These are phyloP conservation scores for Fusarium oligoseptatum DNA, from an alignment of 2,329 filamentous ascomycete species.

Conservation along the genomic window DNA sequence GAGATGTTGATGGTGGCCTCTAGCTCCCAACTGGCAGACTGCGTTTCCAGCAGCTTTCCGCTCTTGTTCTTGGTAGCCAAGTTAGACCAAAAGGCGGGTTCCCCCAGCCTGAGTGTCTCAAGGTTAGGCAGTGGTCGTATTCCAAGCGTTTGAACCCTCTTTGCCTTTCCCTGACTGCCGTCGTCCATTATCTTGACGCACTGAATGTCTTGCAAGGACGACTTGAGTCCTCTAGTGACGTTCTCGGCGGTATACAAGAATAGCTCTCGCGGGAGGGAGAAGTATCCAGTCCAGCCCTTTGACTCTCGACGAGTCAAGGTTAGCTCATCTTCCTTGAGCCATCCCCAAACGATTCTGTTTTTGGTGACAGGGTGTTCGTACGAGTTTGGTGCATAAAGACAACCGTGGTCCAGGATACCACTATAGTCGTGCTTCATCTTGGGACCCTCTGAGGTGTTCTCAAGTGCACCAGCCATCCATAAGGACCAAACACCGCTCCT, in stretches of 20 bases:
- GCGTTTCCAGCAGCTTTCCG: slow-evolving; percentile 1
- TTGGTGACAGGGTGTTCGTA: slow-evolving; percentile 60
- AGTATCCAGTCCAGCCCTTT: slow-evolving; percentile 63
- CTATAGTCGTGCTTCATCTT: slow-evolving; percentile 54
- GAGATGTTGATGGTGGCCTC: slow-evolving; percentile 42
- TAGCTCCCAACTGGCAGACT: slow-evolving; percentile 41
- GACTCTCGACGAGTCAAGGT: slow-evolving; percentile 56
- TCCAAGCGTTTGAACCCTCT: slow-evolving; percentile 58
- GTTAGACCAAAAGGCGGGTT: slow-evolving; percentile 26
- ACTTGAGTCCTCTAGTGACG: slow-evolving; percentile 54
- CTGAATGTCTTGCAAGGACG: slow-evolving; percentile 55
- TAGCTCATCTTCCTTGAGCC: slow-evolving; percentile 65
- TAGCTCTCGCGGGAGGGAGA: slow-evolving; percentile 61
- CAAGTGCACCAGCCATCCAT: slow-evolving; percentile 59
- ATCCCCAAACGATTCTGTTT: slow-evolving; percentile 60
- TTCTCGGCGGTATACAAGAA: slow-evolving; percentile 54
- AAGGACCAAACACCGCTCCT: slow-evolving; percentile 42
- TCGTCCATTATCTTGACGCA: slow-evolving; percentile 51
- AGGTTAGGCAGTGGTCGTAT: slow-evolving; percentile 48
- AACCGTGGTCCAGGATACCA: slow-evolving; percentile 63
- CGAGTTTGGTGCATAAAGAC: slow-evolving; percentile 62
- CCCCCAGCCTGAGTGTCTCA: slow-evolving; percentile 33
- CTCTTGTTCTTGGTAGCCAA: not conserved
- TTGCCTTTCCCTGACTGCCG: slow-evolving; percentile 30
- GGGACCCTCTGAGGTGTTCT: slow-evolving; percentile 19